A percentile compares a stretch with the other conserved stretches of the same genome.
phyloP scores from a whole-genome alignment of 2,329 filamentous ascomycete species.

The Orbilia blumenaviensis region DNA sequence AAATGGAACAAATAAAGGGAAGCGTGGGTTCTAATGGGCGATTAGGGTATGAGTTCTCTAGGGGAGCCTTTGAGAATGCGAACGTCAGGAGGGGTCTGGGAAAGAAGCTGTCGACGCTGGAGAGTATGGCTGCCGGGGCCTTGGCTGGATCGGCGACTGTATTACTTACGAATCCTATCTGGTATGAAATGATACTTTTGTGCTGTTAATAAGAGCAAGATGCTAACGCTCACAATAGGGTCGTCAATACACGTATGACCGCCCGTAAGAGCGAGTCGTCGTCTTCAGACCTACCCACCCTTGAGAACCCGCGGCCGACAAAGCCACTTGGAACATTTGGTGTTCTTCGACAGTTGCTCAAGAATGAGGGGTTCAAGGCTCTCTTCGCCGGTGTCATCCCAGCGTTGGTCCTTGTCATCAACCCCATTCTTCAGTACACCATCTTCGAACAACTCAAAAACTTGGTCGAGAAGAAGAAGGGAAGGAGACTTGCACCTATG shows the following conservation, averaged over 20 bases:
- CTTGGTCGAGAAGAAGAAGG: slow-evolving; percentile 75
- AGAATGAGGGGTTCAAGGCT: slow-evolving; percentile 82
- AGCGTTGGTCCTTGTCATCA: slow-evolving; percentile 92
- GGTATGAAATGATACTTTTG: slow-evolving; percentile 63
- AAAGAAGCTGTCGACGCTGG: slow-evolving; percentile 85
- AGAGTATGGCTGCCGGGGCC: slow-evolving; percentile 94
- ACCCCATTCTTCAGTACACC: slow-evolving; percentile 98
- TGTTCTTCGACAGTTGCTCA: slow-evolving; percentile 81
- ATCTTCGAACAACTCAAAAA: slow-evolving; percentile 99
- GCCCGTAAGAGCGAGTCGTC: slow-evolving; percentile 75
- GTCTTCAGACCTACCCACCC: slow-evolving; percentile 56
- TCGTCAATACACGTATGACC: slow-evolving; percentile 98
- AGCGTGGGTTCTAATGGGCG: neutral
- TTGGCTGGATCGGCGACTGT: slow-evolving; percentile 94
- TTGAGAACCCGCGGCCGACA: slow-evolving; percentile 59
- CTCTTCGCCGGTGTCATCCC: slow-evolving; percentile 93
- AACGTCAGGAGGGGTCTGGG: slow-evolving; percentile 68
- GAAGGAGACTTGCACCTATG: slow-evolving; percentile 76
- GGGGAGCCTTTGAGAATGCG: slow-evolving; percentile 82
- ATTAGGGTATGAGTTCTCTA: slow-evolving; percentile 90
- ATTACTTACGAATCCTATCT: slow-evolving; percentile 96
- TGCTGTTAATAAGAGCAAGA: neutral
- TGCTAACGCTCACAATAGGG: slow-evolving; percentile 59
- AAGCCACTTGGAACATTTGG: slow-evolving; percentile 77
- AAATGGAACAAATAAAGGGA: too few species aligned